Evolutionary conservation across 371 early-diverging fungal genomes (phyloP).

Genomic region (Lichtheimia corymbifera): DNA sequence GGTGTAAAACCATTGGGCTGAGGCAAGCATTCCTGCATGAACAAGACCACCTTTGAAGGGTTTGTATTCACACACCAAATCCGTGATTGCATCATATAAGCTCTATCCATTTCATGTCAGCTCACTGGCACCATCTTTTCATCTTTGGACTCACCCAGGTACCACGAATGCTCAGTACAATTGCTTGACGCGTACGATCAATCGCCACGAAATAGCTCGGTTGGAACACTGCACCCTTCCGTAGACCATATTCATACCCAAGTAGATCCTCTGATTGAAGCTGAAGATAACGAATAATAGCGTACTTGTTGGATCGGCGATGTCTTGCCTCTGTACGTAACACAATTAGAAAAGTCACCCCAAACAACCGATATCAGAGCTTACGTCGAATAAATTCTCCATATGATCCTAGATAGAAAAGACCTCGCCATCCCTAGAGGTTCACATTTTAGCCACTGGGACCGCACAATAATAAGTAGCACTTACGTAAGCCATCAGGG

Average conservation of each 20-base stretch:
- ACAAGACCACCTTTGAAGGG: conserved; percentile 86
- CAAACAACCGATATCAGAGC: neutral
- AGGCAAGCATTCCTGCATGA: conserved; percentile 79
- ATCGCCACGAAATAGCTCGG: conserved; percentile 80
- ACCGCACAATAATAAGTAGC: neutral
- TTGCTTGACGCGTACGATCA: conserved; percentile 65
- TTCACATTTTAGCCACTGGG: neutral
- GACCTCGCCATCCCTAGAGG: conserved; percentile 50
- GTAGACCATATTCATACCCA: conserved; percentile 74
- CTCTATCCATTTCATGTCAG: conserved; percentile 35
- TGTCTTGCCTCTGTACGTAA: conserved; percentile 18
- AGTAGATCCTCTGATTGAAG: conserved; percentile 73
- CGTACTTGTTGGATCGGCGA: conserved; percentile 64
- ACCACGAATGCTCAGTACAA: conserved; percentile 83
- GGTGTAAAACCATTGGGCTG: conserved; percentile 79
- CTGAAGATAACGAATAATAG: conserved; percentile 68
- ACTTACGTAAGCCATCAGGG: conserved; percentile 32
- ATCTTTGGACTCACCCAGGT: conserved; percentile 71
- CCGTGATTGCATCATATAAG: conserved; percentile 71
- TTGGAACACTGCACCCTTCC: conserved; percentile 70
- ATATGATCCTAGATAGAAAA: conserved; percentile 50
- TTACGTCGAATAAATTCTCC: conserved; percentile 49
- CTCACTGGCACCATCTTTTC: conserved; percentile 28
- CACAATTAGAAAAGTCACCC: no score
- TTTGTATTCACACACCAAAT: conserved; percentile 81